phyloP scores from a whole-genome alignment of 768 basidiomycete species.

The Suillus plorans region DNA sequence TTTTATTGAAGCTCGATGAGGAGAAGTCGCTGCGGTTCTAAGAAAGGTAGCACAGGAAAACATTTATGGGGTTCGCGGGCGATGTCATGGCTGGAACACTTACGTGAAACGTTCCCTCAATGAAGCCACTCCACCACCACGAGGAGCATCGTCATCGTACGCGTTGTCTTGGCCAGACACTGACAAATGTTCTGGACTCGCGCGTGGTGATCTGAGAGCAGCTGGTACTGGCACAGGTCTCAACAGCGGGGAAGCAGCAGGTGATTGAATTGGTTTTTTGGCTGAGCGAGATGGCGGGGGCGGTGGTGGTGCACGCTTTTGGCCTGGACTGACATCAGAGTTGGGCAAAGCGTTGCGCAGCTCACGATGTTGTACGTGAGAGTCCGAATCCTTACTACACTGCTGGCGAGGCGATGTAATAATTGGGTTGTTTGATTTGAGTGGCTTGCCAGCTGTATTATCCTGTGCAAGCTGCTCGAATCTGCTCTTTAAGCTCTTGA shows the following conservation, averaged over 20 bases:
- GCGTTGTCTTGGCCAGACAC: constrained; percentile 8
- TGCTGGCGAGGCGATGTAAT: constrained; percentile 6
- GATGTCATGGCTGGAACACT: not conserved
- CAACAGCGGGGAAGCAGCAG: constrained; percentile 48
- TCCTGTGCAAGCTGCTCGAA: constrained; percentile 68
- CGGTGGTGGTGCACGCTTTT: constrained; percentile 57
- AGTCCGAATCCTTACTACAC: not conserved
- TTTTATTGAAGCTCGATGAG: constrained; percentile 19
- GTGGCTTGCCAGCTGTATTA: constrained; percentile 21
- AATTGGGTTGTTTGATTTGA: constrained; percentile 1
- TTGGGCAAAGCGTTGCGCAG: constrained; percentile 51
- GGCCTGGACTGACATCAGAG: constrained; percentile 48
- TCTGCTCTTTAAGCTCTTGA: constrained; percentile 65
- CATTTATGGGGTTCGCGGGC: not conserved
- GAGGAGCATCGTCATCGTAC: constrained; percentile 14
- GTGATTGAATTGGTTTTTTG: constrained; percentile 38
- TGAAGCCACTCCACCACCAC: constrained; percentile 2
- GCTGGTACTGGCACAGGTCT: constrained; percentile 48
- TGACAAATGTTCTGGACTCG: constrained; percentile 20
- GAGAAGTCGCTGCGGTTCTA: constrained; percentile 16
- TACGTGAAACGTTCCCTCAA: constrained; percentile 5
- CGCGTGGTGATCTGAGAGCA: constrained; percentile 17
- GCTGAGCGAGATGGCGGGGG: constrained; percentile 48
- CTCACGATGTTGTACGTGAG: constrained; percentile 26
- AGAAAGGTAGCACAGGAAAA: not conserved